These are phyloP conservation scores for Monilinia polystroma DNA, from an alignment of 2,329 filamentous ascomycete species.

Conservation along the genomic window DNA sequence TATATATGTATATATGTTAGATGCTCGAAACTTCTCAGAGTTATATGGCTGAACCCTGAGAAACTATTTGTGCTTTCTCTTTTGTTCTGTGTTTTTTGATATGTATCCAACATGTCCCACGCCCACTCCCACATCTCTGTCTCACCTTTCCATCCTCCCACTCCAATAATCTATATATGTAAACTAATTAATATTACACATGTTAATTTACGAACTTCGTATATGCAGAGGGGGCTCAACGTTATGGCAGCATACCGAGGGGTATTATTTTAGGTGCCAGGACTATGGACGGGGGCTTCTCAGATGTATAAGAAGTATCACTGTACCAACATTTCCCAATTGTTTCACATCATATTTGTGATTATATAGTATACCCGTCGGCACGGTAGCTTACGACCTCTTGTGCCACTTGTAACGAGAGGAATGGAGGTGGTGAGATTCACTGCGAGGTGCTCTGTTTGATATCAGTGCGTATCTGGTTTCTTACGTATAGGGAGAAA, in stretches of 20 bases:
- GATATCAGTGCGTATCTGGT: background rate
- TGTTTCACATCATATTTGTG: background rate
- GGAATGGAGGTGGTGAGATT: background rate
- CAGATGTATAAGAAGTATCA: background rate
- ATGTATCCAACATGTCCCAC: background rate
- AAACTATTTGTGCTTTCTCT: background rate
- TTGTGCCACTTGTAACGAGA: background rate
- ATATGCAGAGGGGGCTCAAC: background rate
- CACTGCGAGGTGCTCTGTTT: background rate
- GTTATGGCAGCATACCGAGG: conserved; percentile 5
- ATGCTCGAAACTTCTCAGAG: background rate
- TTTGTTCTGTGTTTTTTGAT: background rate
- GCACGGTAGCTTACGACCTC: too few relatives aligned
- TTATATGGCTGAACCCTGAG: background rate
- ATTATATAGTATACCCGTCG: background rate
- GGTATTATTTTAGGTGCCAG: background rate
- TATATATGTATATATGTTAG: background rate
- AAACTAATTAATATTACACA: background rate
- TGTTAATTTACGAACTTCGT: background rate
- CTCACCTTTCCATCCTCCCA: background rate
- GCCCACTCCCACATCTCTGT: background rate
- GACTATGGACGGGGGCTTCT: background rate
- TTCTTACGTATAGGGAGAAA: background rate
- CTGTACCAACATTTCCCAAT: background rate
- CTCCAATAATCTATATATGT: background rate